Base-by-base conservation (phyloP, 345 rosid genomes). In the Mangifera indica region DNA sequence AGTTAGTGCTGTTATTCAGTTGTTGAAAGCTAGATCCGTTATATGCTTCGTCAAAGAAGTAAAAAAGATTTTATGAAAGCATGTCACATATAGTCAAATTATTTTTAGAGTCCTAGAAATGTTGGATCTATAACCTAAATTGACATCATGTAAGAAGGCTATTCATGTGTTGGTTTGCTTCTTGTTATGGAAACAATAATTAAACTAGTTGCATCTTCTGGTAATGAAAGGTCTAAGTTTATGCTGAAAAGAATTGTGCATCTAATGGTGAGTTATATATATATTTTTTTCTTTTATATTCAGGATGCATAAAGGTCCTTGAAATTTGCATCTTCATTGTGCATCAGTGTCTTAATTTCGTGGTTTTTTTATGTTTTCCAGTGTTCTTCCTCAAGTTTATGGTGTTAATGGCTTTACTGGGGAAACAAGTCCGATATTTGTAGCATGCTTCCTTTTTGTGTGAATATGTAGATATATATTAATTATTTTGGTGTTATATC, bases 31-130 rank as follows among this genome's bases (percentile, higher is more conserved):
- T 7, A 34, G 34, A 37, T 61, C 21, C 18, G 17, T 46, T 12
- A 34, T 61, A 60, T 60, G 63, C 14, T 32, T 60, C 64, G 32
- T 37, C 45, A 32, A 61, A 61, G 65, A 61, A n/a, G n/a, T n/a
- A n/a, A 1, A 61, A 61, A 18, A 32, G 45, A 40, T 17, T 61
- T 8, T 56, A 56, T 37, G 1, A 61, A 61, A 46, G 65, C 45
- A 32, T 34, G 6, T 49, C 65, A 32, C 8, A 12, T 18, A n/a
- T n/a, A n/a, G n/a, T 57, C n/a, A 3, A 57, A 14, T 6, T 1
- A 24, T 57, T 25, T 22, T 29, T 29, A 25, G 5, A 13, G 2
- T 29, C 32, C 32, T 29, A 29, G 32, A 49, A 49, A 49, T 49
- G 53, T 49, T 5, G 15, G 53, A 49, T 49, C 53, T 12, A 3